A percentile compares a stretch with the other conserved stretches of the same genome.
phyloP scores from a whole-genome alignment of 1,284 basidiomycete species.

The Sanghuangporus weigelae region DNA sequence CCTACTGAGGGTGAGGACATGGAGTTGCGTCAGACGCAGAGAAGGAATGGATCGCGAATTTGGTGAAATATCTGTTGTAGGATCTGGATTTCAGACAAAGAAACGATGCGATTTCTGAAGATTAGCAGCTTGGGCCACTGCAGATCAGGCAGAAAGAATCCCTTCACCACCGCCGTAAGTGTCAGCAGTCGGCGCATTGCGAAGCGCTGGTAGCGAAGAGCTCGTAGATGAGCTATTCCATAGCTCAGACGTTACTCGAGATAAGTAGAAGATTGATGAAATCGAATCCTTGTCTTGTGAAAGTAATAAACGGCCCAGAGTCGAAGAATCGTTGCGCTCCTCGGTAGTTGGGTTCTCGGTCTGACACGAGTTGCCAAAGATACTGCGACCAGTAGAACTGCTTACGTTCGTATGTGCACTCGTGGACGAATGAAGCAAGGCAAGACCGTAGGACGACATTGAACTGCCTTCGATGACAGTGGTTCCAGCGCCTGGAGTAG shows the following conservation, averaged over 20 bases:
- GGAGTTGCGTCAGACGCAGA: neutral
- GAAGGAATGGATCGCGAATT: neutral
- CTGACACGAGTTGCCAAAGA: neutral
- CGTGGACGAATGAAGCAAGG: neutral
- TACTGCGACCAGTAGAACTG: neutral
- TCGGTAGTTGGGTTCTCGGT: neutral
- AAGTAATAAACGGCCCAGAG: too few species aligned
- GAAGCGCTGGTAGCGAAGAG: too few species aligned
- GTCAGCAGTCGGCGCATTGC: too few species aligned
- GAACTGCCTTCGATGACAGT: neutral
- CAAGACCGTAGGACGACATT: neutral
- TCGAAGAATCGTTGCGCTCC: too few species aligned
- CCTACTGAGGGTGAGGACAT: neutral
- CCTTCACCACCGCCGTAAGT: too few species aligned
- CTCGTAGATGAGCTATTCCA: too few species aligned
- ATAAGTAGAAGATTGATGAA: too few species aligned
- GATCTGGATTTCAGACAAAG: neutral
- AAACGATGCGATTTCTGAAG: neutral
- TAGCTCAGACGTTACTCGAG: too few species aligned
- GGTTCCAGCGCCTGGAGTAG: neutral
- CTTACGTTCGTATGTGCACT: neutral
- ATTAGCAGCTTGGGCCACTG: neutral
- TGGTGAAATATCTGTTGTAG: neutral
- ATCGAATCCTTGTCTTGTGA: too few species aligned
- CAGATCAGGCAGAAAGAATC: neutral